Conservation (phyloP, 2,329 filamentous ascomycete genomes). For the Xylariaceae sp. region DNA sequence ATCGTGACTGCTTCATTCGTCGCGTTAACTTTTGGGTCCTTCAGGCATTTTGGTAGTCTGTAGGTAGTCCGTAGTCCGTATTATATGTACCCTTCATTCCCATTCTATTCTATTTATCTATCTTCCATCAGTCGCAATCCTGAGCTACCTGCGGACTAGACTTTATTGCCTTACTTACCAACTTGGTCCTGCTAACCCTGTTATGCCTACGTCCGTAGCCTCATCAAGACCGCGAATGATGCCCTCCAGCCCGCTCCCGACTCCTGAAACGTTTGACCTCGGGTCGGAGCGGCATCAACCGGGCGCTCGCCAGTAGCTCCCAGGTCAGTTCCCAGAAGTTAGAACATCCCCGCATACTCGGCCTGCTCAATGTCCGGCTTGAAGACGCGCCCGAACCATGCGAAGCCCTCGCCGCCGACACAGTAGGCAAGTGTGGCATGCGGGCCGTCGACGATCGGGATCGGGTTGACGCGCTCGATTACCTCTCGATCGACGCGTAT, state of each 20-base stretch:
- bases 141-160: no score
- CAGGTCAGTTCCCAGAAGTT: slow-evolving; percentile 32
- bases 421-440: slow-evolving; percentile 36
- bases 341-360: slow-evolving; percentile 29
- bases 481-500: not conserved
- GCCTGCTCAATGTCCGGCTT: slow-evolving; percentile 10
- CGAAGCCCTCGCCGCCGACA: slow-evolving; percentile 35
- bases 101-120: no score
- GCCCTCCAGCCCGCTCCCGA: slow-evolving; percentile 29
- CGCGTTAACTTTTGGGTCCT: no score
- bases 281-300: slow-evolving; percentile 33
- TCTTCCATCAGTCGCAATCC: no score
- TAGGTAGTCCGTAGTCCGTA: no score
- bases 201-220: slow-evolving; percentile 27
- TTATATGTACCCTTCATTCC: no score
- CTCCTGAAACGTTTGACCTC: slow-evolving; percentile 26
- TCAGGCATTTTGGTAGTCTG: no score
- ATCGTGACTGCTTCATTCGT: no score
- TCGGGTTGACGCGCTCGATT: slow-evolving; percentile 28
- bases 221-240: slow-evolving; percentile 32
- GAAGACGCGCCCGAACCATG: slow-evolving; percentile 31
- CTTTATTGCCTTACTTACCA: slow-evolving; percentile 36
- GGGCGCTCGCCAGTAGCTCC: slow-evolving; percentile 32
- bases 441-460: slow-evolving; percentile 29
- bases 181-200: slow-evolving; percentile 37